phyloP scores from a whole-genome alignment of 768 basidiomycete genomes.

The Krasilnikovozyma curviuscula region DNA sequence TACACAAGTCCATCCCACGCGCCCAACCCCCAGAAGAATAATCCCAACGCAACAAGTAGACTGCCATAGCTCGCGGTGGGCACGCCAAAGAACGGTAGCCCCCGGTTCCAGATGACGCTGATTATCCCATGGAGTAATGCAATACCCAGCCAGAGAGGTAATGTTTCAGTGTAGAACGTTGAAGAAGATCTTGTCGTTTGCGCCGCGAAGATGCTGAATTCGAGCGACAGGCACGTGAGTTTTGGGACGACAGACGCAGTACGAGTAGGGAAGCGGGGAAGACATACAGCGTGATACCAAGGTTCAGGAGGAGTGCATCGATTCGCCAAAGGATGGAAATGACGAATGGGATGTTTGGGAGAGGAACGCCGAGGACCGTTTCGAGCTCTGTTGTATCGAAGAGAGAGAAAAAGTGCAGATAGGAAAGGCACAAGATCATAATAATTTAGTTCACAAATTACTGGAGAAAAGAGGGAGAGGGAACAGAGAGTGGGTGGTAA shows the following conservation, averaged over 20 bases:
- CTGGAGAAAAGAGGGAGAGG: too few relatives aligned
- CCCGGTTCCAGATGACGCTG: not conserved
- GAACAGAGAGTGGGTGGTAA: too few relatives aligned
- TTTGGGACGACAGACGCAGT: not conserved
- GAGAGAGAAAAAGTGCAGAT: not conserved
- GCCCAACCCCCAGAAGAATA: slow-evolving; percentile 7
- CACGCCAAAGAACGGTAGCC: not conserved
- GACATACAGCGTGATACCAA: slow-evolving; percentile 9
- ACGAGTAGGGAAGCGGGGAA: not conserved
- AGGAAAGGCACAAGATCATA: too few relatives aligned
- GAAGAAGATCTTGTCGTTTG: not conserved
- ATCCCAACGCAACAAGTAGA: slow-evolving; percentile 2
- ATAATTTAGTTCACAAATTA: too few relatives aligned
- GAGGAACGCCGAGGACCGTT: slow-evolving; percentile 8
- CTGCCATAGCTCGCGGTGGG: slow-evolving; percentile 4
- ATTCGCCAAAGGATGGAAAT: slow-evolving; percentile 10
- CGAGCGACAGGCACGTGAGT: not conserved
- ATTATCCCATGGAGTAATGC: not conserved
- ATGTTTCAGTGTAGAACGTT: not conserved
- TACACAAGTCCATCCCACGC: slow-evolving; percentile 7
- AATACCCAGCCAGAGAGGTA: slow-evolving; percentile 2
- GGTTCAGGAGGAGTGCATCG: slow-evolving; percentile 6
- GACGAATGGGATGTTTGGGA: slow-evolving; percentile 10
- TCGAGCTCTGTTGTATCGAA: slow-evolving; percentile 1
- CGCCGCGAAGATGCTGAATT: not conserved